phyloP scores from a whole-genome alignment of 1,284 basidiomycete species.

The Schizophyllum amplum region DNA sequence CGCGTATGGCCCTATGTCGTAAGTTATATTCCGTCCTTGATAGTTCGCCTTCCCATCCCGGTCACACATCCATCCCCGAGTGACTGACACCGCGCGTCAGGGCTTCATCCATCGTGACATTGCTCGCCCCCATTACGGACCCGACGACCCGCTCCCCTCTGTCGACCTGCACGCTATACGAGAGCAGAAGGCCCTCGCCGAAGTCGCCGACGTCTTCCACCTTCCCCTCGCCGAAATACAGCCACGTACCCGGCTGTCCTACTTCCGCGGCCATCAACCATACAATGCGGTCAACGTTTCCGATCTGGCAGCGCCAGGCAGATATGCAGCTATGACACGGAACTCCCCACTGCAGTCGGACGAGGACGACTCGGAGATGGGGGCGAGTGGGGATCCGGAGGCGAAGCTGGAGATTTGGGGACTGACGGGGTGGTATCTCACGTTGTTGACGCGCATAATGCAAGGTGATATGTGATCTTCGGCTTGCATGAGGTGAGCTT shows the following conservation, averaged over 20 bases:
- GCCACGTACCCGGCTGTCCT: constrained; percentile 33
- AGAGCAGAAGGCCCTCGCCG: constrained; percentile 37
- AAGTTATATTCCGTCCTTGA: no score
- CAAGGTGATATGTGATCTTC: background rate
- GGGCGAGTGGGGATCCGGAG: constrained; percentile 33
- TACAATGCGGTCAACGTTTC: constrained; percentile 67
- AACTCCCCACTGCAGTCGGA: constrained; percentile 14
- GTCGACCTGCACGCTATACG: constrained; percentile 44
- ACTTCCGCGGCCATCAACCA: constrained; percentile 49
- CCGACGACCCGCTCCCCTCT: constrained; percentile 48
- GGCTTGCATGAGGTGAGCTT: no score
- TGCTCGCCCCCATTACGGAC: constrained; percentile 14
- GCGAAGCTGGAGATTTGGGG: constrained; percentile 68
- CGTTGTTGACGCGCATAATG: background rate
- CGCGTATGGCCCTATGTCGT: constrained; percentile 72
- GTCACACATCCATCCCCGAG: background rate
- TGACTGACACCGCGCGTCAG: constrained; percentile 26
- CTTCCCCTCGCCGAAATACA: constrained; percentile 48
- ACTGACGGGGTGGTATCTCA: constrained; percentile 73
- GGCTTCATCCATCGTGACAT: constrained; percentile 44
- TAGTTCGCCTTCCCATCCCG: background rate
- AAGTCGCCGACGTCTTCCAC: constrained; percentile 67
- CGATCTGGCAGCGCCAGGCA: constrained; percentile 35
- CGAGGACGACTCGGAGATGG: constrained; percentile 24
- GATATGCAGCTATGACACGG: constrained; percentile 1